Base-by-base conservation (phyloP, 306 rosid genomes). In the Medicago ruthenica region DNA sequence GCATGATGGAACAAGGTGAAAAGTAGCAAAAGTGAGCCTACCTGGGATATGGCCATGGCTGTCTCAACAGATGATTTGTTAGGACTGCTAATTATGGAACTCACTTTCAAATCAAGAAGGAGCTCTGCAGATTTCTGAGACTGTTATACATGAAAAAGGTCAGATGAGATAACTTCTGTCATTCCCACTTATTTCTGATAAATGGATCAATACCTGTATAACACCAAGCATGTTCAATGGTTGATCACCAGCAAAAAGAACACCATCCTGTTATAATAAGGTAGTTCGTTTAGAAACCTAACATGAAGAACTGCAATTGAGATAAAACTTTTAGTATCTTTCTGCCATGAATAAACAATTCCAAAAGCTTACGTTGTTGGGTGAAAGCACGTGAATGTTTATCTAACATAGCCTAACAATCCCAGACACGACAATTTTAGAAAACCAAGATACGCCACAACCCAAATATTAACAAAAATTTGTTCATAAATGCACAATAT, bases 81-180 rank as follows among this genome's bases (percentile, higher is more conserved):
- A 39, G 90, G 83, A 87, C 97, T 88, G 78, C 91, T 89, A 60
- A 92, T 75, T 81, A 92, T 76, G 74, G 96, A 83, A 81, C 76
- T 86, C 74, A 92, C 89, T 64, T 73, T 87, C 83, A 86, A 83
- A 86, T 95, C 98, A 75, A 95, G 92, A 59, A 95, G 97, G 63
- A 95, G 86, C 89, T 89, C 97, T 6, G 96, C 97, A 61, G 87
- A 86, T 83, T 95, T 92, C 88, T 95, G 97, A 87, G 99, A 90
- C 97, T 92, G 91, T 81, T 72, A 81, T 59, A 66, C 37, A 79
- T 68, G 75, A 71, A 82, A 80, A 71, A 64, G 48, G 80, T 84
- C 83, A 86, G 85, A 84, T 79, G 58, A 83, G 36, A 74, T 44
- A 76, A 74, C 31, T 57, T 87, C 70, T 15, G 22, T 55, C 8